A percentile compares a stretch with the other conserved stretches of the same genome.
Conservation (phyloP, 345 rosid genomes). For the Erucastrum elatum region DNA sequence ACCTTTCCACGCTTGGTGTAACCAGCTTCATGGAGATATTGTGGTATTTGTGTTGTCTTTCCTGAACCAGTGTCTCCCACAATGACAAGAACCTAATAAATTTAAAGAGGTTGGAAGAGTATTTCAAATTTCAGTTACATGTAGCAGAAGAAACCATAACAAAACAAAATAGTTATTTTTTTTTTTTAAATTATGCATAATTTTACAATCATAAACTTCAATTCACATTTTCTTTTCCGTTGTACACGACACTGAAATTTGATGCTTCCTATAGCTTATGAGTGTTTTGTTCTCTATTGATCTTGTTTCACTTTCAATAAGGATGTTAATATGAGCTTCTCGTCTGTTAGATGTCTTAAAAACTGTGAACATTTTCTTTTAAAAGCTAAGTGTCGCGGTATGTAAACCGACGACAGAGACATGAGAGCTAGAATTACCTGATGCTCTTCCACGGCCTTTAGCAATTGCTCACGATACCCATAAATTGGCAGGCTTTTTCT, state of each 20-base stretch:
- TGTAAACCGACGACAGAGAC: not conserved
- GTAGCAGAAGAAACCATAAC: not conserved
- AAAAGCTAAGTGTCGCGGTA: not conserved
- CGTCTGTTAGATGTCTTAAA: not conserved
- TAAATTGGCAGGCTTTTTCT: constrained; percentile 84
- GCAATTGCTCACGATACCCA: constrained; percentile 76
- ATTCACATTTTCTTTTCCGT: constrained; percentile 15
- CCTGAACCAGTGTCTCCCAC: constrained; percentile 99
- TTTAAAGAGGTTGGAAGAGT: not conserved
- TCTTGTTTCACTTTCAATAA: constrained; percentile 8
- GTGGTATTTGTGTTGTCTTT: constrained; percentile 95
- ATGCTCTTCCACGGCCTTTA: constrained; percentile 66
- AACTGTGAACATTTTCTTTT: not conserved
- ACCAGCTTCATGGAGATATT: constrained; percentile 96
- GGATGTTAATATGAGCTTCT: constrained; percentile 1
- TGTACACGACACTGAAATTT: constrained; percentile 14
- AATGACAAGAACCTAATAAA: constrained; percentile 78
- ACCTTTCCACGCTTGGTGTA: constrained; percentile 94
- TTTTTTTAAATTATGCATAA: not conserved
- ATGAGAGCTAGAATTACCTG: constrained; percentile 56
- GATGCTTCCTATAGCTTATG: not conserved
- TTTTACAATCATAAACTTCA: constrained; percentile 8
- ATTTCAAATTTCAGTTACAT: constrained; percentile 11
- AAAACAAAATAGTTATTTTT: not conserved
- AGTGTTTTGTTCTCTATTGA: not conserved